phyloP scores from a whole-genome alignment of 1,284 basidiomycete species.

The Exobasidium rhododendri region DNA sequence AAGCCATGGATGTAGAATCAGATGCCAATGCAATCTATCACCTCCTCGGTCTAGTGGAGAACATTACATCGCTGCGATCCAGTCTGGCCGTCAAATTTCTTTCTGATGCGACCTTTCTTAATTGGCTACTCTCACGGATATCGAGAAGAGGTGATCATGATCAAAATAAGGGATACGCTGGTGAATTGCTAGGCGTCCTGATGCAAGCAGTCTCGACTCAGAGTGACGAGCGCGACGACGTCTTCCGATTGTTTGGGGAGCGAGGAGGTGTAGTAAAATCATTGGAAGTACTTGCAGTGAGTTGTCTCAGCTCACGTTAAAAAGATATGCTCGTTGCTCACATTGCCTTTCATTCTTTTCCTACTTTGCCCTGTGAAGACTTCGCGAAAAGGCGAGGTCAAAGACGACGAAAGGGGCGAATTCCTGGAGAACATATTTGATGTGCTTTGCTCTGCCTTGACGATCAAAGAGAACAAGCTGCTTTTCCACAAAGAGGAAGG shows the following conservation, averaged over 20 bases:
- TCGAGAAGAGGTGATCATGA: slow-evolving; percentile 59
- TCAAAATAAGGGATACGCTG: slow-evolving; percentile 56
- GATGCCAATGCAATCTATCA: slow-evolving; percentile 47
- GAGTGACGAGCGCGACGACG: slow-evolving; percentile 22
- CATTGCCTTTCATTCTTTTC: no score
- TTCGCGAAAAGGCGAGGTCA: slow-evolving; percentile 76
- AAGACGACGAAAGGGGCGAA: slow-evolving; percentile 82
- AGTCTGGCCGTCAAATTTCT: slow-evolving; percentile 66
- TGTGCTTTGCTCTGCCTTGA: slow-evolving; percentile 68
- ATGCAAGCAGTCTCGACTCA: slow-evolving; percentile 54
- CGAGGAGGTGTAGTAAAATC: slow-evolving; percentile 74
- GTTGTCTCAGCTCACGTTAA: slow-evolving; percentile 56
- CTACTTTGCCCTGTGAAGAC: no score
- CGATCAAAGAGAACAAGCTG: slow-evolving; percentile 74
- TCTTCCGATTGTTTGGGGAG: slow-evolving; percentile 39
- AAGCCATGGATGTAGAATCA: slow-evolving; percentile 25
- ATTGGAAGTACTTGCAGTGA: slow-evolving; percentile 74
- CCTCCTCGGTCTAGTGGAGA: slow-evolving; percentile 76
- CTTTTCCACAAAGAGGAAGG: slow-evolving; percentile 86
- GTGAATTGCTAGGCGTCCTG: slow-evolving; percentile 74
- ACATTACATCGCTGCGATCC: slow-evolving; percentile 80
- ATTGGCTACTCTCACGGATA: slow-evolving; percentile 74
- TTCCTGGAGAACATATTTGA: slow-evolving; percentile 98
- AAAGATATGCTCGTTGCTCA: not conserved
- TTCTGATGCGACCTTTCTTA: slow-evolving; percentile 69